Percentiles rank a stretch among this genome's conserved stretches.
These are phyloP conservation scores for Artomyces pyxidatus DNA, from an alignment of 768 basidiomycete genomes.

Conservation along the genomic window DNA sequence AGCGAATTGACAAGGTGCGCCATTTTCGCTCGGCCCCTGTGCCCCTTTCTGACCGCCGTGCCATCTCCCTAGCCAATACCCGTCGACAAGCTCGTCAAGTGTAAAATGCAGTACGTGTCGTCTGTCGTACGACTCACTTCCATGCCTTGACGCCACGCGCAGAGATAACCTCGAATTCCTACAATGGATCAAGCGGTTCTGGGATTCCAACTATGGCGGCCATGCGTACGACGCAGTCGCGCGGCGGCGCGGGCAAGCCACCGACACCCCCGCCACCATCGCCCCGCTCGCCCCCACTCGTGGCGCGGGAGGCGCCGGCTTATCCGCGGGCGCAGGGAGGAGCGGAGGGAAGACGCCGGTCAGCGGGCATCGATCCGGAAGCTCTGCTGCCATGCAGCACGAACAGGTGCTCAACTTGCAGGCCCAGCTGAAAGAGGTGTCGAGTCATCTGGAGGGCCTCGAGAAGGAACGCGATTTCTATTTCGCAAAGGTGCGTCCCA, in stretches of 20 bases:
- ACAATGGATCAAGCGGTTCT: constrained; percentile 95
- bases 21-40: not conserved
- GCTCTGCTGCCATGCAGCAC: constrained; percentile 50
- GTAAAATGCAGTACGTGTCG: constrained; percentile 92
- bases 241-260: constrained; percentile 68
- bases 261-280: constrained; percentile 73
- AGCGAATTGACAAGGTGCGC: constrained; percentile 90
- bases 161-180: constrained; percentile 98
- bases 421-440: constrained; percentile 75
- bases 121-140: constrained; percentile 5
- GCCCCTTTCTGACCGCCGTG: not conserved
- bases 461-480: constrained; percentile 99
- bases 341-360: constrained; percentile 70
- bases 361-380: constrained; percentile 51
- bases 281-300: constrained; percentile 47
- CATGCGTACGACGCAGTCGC: constrained; percentile 80
- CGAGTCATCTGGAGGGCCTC: constrained; percentile 73
- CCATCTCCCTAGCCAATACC: constrained; percentile 66
- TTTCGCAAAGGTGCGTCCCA: constrained; percentile 77
- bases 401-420: constrained; percentile 65
- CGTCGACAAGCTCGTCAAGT: constrained; percentile 91
- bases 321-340: constrained; percentile 30
- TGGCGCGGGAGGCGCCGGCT: constrained; percentile 24
- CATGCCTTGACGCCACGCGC: constrained; percentile 5
- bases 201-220: constrained; percentile 89